Evolutionary conservation across 345 rosid genomes (phyloP).

Genomic region (Linum tenue): DNA sequence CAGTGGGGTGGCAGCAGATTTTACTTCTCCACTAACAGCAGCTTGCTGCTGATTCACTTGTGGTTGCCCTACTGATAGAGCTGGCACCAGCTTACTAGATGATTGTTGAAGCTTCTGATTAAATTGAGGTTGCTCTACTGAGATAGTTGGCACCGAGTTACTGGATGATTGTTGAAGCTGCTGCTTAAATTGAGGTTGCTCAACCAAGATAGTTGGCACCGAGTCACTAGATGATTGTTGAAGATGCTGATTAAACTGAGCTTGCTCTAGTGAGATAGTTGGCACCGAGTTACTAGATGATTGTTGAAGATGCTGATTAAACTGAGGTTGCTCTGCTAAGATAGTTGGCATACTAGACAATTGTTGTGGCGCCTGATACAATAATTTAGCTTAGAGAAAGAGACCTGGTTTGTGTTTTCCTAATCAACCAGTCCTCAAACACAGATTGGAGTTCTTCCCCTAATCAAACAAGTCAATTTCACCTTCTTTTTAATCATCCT

Average conservation of each 20-base stretch:
- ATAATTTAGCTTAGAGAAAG: neutral
- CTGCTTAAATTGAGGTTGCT: conserved; percentile 33
- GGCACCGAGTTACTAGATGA: conserved; percentile 9
- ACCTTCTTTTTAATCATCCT: too few species aligned
- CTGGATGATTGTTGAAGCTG: conserved; percentile 36
- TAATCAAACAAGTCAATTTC: conserved; percentile 26
- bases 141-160: conserved; percentile 8
- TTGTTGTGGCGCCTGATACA: conserved; percentile 37
- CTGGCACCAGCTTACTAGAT: conserved; percentile 10
- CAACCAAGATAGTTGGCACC: conserved; percentile 19
- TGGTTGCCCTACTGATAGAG: neutral
- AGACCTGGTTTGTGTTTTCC: neutral
- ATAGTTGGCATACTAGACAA: conserved; percentile 15
- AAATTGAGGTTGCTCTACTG: conserved; percentile 35
- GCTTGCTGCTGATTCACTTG: neutral
- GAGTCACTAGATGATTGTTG: conserved; percentile 23
- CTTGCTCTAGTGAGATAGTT: conserved; percentile 30
- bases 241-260: conserved; percentile 36
- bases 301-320: conserved; percentile 39
- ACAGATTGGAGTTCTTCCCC: conserved; percentile 14
- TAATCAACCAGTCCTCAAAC: neutral
- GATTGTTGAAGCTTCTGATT: conserved; percentile 41
- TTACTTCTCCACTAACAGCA: conserved; percentile 26
- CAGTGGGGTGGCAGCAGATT: conserved; percentile 31
- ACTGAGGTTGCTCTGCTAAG: conserved; percentile 34